A percentile compares a stretch with the other conserved stretches of the same genome.
Evolutionary conservation across 768 basidiomycete species (phyloP).

Genomic region (Vishniacozyma victoriae): DNA sequence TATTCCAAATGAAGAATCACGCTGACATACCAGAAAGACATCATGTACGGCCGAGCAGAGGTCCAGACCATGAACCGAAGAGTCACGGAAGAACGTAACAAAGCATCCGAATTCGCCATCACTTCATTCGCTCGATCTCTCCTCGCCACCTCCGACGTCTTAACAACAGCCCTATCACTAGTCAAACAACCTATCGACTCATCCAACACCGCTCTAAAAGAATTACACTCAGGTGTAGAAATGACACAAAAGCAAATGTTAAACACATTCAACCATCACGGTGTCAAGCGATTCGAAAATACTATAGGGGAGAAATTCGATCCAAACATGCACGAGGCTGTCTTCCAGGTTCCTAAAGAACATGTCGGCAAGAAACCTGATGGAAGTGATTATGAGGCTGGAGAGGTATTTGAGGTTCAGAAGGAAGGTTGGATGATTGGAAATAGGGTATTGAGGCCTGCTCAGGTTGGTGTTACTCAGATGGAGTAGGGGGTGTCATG

Average conservation of each 20-base stretch:
- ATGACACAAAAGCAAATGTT: constrained; percentile 85
- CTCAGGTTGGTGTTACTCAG: constrained; percentile 93
- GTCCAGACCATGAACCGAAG: constrained; percentile 92
- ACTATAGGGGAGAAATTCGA: constrained; percentile 80
- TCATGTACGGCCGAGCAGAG: constrained; percentile 90
- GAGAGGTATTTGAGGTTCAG: constrained; percentile 82
- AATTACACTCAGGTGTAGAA: constrained; percentile 74
- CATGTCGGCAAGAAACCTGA: constrained; percentile 66
- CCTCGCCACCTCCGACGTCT: constrained; percentile 61
- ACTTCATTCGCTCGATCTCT: constrained; percentile 66
- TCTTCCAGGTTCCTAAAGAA: constrained; percentile 72
- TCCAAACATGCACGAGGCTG: constrained; percentile 89
- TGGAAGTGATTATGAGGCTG: constrained; percentile 52
- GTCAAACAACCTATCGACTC: constrained; percentile 43
- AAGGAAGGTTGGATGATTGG: constrained; percentile 92
- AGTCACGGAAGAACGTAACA: constrained; percentile 81
- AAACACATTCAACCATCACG: constrained; percentile 84
- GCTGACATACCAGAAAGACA: constrained; percentile 59
- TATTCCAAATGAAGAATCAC: neutral
- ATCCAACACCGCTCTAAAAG: constrained; percentile 48
- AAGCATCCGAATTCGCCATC: constrained; percentile 89
- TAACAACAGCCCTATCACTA: constrained; percentile 45
- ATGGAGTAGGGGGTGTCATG: constrained; percentile 25
- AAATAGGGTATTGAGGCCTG: constrained; percentile 83
- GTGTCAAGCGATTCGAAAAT: constrained; percentile 86